Evolutionary conservation across 352 stramenopile genomes (phyloP).

Genomic region (Globisporangium okanoganense): DNA sequence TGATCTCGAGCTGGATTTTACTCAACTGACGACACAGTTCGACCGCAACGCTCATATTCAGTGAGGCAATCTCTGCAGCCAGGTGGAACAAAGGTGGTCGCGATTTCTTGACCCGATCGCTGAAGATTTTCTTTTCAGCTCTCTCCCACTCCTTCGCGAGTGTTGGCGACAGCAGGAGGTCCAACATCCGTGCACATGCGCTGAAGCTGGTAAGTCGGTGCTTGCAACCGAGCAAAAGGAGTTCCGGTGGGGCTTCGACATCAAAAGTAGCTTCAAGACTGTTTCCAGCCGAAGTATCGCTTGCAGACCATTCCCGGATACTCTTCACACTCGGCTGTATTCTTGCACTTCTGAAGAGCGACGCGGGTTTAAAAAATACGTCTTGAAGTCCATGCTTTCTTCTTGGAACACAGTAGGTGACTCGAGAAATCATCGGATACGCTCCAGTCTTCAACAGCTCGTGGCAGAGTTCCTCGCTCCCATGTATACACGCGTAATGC

Average conservation of each 20-base stretch:
- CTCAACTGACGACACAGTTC: constrained; percentile 45
- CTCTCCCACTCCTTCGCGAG: not conserved
- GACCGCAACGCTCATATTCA: constrained; percentile 47
- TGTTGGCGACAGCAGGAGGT: not conserved
- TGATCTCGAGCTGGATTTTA: constrained; percentile 43
- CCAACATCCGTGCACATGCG: constrained; percentile 19
- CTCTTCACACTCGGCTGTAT: constrained; percentile 4
- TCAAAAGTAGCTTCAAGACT: constrained; percentile 14
- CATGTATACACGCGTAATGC: constrained; percentile 48
- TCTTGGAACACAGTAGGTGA: constrained; percentile 17
- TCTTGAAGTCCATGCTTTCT: constrained; percentile 21
- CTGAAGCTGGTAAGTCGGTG: not conserved
- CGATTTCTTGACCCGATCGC: constrained; percentile 19
- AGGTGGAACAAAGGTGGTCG: constrained; percentile 40
- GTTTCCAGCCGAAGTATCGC: not conserved
- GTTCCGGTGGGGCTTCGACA: constrained; percentile 22
- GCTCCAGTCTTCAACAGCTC: constrained; percentile 32
- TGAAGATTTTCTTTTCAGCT: not conserved
- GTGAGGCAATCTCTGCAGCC: constrained; percentile 32
- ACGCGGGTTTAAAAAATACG: constrained; percentile 27
- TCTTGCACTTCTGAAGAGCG: not conserved
- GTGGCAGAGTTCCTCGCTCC: constrained; percentile 22
- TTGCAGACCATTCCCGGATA: constrained; percentile 3
- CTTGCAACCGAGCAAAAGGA: constrained; percentile 23
- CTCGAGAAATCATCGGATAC: constrained; percentile 21